A percentile compares a stretch with the other conserved stretches of the same genome.
Conservation (phyloP, 495 filamentous ascomycete species). For the Bombardia bombarda region DNA sequence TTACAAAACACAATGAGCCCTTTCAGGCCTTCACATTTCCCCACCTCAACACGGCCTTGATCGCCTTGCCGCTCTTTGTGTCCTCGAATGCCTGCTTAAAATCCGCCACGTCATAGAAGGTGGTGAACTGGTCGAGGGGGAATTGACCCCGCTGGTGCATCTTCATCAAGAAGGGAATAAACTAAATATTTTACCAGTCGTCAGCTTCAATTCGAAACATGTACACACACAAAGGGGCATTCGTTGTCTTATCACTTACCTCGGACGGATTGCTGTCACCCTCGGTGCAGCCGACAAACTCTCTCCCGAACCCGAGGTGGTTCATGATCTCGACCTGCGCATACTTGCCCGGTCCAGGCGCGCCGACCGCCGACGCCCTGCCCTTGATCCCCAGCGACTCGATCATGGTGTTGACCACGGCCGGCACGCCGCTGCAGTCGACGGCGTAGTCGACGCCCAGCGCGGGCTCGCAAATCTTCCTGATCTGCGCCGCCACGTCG, state of each 20-base stretch:
- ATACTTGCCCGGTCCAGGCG: constrained; percentile 20
- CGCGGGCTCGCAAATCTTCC: constrained; percentile 15
- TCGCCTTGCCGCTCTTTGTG: constrained; percentile 13
- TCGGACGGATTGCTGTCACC: constrained; percentile 17
- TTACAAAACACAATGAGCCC: too few relatives aligned
- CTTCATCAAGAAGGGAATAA: constrained; percentile 30
- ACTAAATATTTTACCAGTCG: constrained; percentile 23
- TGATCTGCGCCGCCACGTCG: constrained; percentile 22
- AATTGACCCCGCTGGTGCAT: constrained; percentile 35
- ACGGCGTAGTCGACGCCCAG: constrained; percentile 30
- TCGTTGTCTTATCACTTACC: too few relatives aligned
- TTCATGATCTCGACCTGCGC: constrained; percentile 17
- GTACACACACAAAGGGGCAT: too few relatives aligned
- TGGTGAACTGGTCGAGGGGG: constrained; percentile 30
- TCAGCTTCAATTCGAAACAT: constrained; percentile 14
- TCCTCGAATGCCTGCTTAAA: constrained; percentile 19
- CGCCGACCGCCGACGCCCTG: constrained; percentile 35
- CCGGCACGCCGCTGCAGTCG: constrained; percentile 33
- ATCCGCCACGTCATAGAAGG: constrained; percentile 21
- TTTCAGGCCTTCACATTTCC: too few relatives aligned
- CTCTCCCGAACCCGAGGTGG: constrained; percentile 22
- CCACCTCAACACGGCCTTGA: constrained; percentile 24
- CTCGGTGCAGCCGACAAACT: constrained; percentile 24
- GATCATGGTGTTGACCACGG: constrained; percentile 25
- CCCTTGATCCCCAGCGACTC: constrained; percentile 29